Evolutionary conservation across 805 yeast species (phyloP).

Genomic region (Starmerella floris): DNA sequence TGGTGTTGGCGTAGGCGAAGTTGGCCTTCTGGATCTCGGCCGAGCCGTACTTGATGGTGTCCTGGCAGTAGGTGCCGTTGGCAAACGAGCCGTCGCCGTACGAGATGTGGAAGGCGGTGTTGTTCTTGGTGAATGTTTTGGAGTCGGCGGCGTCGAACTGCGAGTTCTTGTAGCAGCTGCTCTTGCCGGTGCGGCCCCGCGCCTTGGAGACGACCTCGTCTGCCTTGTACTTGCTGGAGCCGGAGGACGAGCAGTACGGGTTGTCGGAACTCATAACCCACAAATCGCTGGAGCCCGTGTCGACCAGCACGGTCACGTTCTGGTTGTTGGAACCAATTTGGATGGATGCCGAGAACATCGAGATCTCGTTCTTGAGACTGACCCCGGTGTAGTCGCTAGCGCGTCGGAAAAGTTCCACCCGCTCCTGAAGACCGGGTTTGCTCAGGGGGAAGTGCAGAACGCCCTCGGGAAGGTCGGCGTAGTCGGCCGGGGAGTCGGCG

Average conservation of each 20-base stretch:
- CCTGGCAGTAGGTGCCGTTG: constrained; percentile 48
- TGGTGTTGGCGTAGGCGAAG: constrained; percentile 59
- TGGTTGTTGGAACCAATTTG: constrained; percentile 47
- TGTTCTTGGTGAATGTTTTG: constrained; percentile 15
- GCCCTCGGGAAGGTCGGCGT: constrained; percentile 9
- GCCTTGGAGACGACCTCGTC: not conserved
- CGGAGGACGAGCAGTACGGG: constrained; percentile 29
- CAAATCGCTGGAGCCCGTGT: constrained; percentile 66
- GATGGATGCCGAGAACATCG: constrained; percentile 25
- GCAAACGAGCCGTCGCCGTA: constrained; percentile 39
- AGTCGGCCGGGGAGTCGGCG: not conserved
- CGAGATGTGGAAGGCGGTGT: constrained; percentile 19
- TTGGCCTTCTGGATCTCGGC: constrained; percentile 40
- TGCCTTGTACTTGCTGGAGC: not conserved
- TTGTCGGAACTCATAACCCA: constrained; percentile 45
- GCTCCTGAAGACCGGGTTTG: constrained; percentile 1
- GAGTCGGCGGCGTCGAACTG: constrained; percentile 22
- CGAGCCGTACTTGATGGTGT: constrained; percentile 42
- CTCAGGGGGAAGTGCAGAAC: constrained; percentile 14
- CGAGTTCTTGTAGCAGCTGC: constrained; percentile 18
- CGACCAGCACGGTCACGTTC: constrained; percentile 41
- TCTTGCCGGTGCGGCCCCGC: not conserved
- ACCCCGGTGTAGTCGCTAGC: constrained; percentile 17
- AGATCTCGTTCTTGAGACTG: constrained; percentile 19
- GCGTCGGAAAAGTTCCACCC: constrained; percentile 3